Base-by-base conservation (phyloP, 2,329 filamentous ascomycete species). In the Aspergillus ruber region DNA sequence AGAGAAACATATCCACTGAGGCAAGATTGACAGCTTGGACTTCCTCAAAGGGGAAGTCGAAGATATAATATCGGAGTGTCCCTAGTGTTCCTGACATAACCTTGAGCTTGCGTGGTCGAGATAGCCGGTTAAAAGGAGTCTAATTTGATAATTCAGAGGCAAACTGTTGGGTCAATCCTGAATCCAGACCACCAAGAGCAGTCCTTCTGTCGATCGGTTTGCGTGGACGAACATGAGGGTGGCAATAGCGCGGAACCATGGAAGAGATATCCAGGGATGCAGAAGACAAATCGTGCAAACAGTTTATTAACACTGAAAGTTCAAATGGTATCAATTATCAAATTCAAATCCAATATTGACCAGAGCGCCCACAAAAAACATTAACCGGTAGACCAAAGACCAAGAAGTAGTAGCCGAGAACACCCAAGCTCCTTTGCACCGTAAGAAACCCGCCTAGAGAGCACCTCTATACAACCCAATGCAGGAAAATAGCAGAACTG, bases 21-120 rank as follows among this genome's bases (percentile, higher is more conserved):
- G 49, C 39, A 53, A 50, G 45, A 50, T 51, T 47, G 49, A 41
- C 46, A 36, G 17, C 33, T n/a, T 29, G 33, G n/a, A n/a, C 2
- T 36, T 15, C 33, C 33, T 9, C 33, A 36, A 17, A 3, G 33
- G 4, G n/a, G 6, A 36, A 29, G 25, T 29, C 25, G 12, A 29
- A 12, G 4, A 12, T 29, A 12, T 12, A 10, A 12, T 4, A 29
- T 29, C 10, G 10, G 25, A 29, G 25, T 9, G 25, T n/a, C n/a
- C n/a, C n/a, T n/a, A n/a, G n/a, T n/a, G n/a, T 29, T 5, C 25
- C 25, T 29, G 25, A 12, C 10, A 29, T 29, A 29, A 29, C 10
- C 25, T 29, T 29, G 25, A 29, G 25, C 25, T 29, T 29, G 25
- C 25, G 10, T 29, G 25, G 25, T 29, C 25, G 25, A 12, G 25